Base-by-base conservation (phyloP, 2,329 filamentous ascomycete species). In the Colletotrichum magnum region DNA sequence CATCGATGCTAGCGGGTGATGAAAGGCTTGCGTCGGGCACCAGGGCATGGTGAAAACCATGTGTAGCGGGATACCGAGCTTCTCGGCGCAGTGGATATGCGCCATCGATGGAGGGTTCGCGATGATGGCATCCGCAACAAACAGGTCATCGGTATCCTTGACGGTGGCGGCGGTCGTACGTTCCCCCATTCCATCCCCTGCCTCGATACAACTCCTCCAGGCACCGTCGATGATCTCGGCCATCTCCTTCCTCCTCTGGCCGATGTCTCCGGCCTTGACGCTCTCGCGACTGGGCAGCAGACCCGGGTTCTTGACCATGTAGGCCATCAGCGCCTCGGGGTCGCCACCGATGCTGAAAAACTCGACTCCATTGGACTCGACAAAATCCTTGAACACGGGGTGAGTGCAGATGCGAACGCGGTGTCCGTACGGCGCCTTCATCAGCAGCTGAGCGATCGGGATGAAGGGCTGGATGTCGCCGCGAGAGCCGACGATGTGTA, bases 21-120 rank as follows among this genome's bases (percentile, higher is more conserved):
- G 89, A 68, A 93, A 93, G 0, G 87, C 84, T 72, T 90, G 88
- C 0, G 92, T 94, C 0, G 90, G 88, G 4, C 89, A 90, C 87
- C 90, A 94, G 0, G 92, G 92, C 90, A 94, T 93, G 2, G 88
- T 87, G 69, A 86, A 85, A 71, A 88, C 82, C 71, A 88, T 78
- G 71, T 87, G 85, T 5, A 88, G 72, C 2, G 86, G 85, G 9
- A 87, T 80, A 0, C 79, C 79, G 12, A 88, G 76, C 41, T 80
- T 82, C 72, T 88, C 79, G 0, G 86, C 85, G 72, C 85, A 87
- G 68, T 86, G 85, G 4, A 87, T 79, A 73, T 88, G 86, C 0
- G 84, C 85, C 76, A 86, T 85, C 2, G 81, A 84, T 0, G 85
- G 85, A 0, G 86, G 86, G 57, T 88, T 88, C 1, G 86, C 86